Percentiles rank a stretch among this genome's conserved stretches.
phyloP scores from a whole-genome alignment of 2,329 filamentous ascomycete species.

The Fusarium lyarnte region DNA sequence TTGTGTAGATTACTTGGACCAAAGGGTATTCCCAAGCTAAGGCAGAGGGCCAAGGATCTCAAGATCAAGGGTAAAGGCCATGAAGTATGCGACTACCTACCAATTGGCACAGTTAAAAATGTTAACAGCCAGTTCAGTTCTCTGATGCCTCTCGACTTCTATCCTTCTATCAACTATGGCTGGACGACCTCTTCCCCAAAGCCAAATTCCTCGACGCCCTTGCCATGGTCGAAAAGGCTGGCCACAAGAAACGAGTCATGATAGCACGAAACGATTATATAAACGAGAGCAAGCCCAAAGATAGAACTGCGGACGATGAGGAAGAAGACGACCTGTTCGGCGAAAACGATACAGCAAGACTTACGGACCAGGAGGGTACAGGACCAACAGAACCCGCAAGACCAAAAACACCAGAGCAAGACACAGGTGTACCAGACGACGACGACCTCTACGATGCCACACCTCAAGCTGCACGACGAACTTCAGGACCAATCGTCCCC shows the following conservation, averaged over 20 bases:
- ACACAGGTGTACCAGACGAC: constrained; percentile 49
- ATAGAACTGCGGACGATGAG: constrained; percentile 46
- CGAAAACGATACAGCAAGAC: constrained; percentile 40
- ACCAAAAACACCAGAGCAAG: constrained; percentile 42
- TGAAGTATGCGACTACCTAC: constrained; percentile 67
- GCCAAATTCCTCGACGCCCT: constrained; percentile 93
- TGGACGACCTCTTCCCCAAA: constrained; percentile 94
- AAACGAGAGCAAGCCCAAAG: constrained; percentile 72
- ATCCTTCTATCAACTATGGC: constrained; percentile 94
- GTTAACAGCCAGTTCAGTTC: constrained; percentile 64
- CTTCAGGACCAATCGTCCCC: constrained; percentile 32
- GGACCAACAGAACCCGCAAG: constrained; percentile 50
- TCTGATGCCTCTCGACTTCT: constrained; percentile 83
- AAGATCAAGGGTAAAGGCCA: constrained; percentile 93
- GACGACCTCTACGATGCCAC: constrained; percentile 67
- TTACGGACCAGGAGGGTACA: constrained; percentile 39
- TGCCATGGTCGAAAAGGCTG: constrained; percentile 90
- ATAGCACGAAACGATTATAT: constrained; percentile 85
- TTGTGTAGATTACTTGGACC: constrained; percentile 76
- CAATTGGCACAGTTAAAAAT: not conserved
- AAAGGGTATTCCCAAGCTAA: constrained; percentile 83
- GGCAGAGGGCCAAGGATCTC: constrained; percentile 74
- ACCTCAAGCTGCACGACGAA: constrained; percentile 45
- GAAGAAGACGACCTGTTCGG: constrained; percentile 21
- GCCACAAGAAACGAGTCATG: constrained; percentile 83